These are phyloP conservation scores for Stylosanthes scabra DNA, from an alignment of 331 rosid genomes.

Conservation along the genomic window DNA sequence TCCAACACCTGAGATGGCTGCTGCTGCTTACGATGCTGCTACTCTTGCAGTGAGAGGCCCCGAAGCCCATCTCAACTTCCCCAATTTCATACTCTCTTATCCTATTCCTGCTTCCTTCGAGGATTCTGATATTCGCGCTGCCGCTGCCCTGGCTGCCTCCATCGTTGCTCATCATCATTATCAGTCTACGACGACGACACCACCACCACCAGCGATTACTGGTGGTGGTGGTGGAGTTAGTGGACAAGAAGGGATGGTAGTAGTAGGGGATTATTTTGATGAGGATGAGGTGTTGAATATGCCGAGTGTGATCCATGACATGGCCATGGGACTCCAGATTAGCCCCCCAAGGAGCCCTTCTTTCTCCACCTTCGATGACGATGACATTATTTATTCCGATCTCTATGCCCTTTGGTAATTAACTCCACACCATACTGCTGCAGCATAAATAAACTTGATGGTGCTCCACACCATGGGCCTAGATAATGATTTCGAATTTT, in stretches of 20 bases:
- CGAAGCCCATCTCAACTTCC: slow-evolving; percentile 74
- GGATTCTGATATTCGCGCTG: slow-evolving; percentile 67
- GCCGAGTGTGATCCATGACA: slow-evolving; percentile 86
- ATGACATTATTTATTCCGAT: slow-evolving; percentile 51
- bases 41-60: slow-evolving; percentile 86
- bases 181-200: slow-evolving; percentile 14
- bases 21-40: slow-evolving; percentile 96
- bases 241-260: not conserved
- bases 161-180: too few relatives aligned
- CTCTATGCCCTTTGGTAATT: slow-evolving; percentile 70
- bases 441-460: too few relatives aligned
- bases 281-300: slow-evolving; percentile 82
- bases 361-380: slow-evolving; percentile 63
- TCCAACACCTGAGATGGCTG: slow-evolving; percentile 85
- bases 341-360: slow-evolving; percentile 85
- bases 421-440: too few relatives aligned
- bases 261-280: slow-evolving; percentile 52
- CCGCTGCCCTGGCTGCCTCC: slow-evolving; percentile 88
- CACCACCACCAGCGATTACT: not conserved
- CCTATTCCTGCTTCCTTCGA: slow-evolving; percentile 78
- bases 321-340: slow-evolving; percentile 97
- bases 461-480: too few relatives aligned
- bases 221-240: not conserved
- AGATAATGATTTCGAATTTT: too few relatives aligned
- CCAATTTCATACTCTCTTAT: slow-evolving; percentile 51